Evolutionary conservation across 2,329 filamentous ascomycete species (phyloP), one percentile per base, ranked within the genome.

Genomic region (Hypomyces rosellus): DNA sequence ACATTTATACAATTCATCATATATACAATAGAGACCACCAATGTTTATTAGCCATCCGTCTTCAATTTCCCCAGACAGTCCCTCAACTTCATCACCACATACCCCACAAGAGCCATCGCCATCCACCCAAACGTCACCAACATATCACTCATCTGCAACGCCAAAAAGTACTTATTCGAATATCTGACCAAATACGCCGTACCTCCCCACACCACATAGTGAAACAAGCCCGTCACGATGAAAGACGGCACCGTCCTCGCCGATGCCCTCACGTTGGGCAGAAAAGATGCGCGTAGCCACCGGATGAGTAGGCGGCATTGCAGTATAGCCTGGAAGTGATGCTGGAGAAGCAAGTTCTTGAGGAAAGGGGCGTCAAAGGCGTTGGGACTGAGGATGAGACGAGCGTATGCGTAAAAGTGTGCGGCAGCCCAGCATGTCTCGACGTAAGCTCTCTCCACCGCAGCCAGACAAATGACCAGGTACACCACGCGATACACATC

Each of bases 81-180:
- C 8, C 25, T 6, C 25, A 30, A 30, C 9, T 30, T 8, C 36
- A 43, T 48, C 36, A 51, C 55, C 33, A 9, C 56, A 46, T 44
- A 60, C 53, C 13, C 54, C 60, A 13, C 56, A 11, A 3, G 65
- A 12, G 30, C 65, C 2, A 70, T 34, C 50, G 64, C 59, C 51
- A 60, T 45, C 57, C 54, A 57, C 34, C 47, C 54, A 37, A 53
- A 50, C 37, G 59, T 62, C 7, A 63, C 51, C 44, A 62, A 39
- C 53, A 70, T 51, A 5, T 66, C 68, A 51, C 64, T 65, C 54
- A 69, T 58, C 62, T 73, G 65, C 16, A 71, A 55, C 41, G 64
- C 59, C 5, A 74, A 60, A 51, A 67, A 72, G 47, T 72, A 66
- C 36, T 57, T 61, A 39, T 68, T 67, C 30, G 69, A 66, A 49